Evolutionary conservation across 2,329 filamentous ascomycete species (phyloP).

Genomic region (Blastomyces parvus): DNA sequence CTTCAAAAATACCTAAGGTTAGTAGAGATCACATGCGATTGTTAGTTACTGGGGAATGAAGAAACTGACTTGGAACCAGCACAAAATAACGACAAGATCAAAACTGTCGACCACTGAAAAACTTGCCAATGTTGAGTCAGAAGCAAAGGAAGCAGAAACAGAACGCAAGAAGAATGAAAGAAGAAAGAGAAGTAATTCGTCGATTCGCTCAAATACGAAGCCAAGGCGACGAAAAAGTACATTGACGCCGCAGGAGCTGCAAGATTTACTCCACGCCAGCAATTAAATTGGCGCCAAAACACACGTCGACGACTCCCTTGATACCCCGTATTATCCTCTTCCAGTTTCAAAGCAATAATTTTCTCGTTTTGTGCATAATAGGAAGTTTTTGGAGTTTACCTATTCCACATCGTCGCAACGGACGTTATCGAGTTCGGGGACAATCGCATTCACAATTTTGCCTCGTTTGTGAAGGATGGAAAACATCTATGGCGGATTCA

Average conservation of each 20-base stretch:
- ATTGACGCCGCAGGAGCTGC: constrained; percentile 11
- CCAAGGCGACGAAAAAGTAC: constrained; percentile 21
- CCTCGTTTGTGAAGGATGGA: neutral
- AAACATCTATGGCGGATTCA: neutral
- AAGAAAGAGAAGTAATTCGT: constrained; percentile 25
- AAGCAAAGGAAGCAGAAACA: constrained; percentile 33
- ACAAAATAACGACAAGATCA: constrained; percentile 15
- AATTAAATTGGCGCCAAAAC: neutral
- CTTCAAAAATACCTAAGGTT: constrained; percentile 26
- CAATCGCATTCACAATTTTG: neutral
- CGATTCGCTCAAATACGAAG: constrained; percentile 22
- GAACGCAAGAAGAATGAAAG: constrained; percentile 27
- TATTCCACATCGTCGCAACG: neutral
- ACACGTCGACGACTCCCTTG: neutral
- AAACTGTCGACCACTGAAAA: constrained; percentile 35
- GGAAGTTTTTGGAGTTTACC: neutral
- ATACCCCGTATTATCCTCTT: neutral
- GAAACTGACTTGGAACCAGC: constrained; percentile 9
- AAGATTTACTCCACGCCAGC: constrained; percentile 3
- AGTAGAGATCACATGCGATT: constrained; percentile 10
- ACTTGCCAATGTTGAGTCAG: constrained; percentile 35
- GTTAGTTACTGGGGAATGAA: constrained; percentile 2
- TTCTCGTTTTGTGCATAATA: neutral
- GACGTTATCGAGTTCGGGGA: neutral
- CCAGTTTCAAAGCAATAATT: neutral